These are phyloP conservation scores for Aspergillus sp. DNA, from an alignment of 2,329 filamentous ascomycete genomes.

Conservation along the genomic window DNA sequence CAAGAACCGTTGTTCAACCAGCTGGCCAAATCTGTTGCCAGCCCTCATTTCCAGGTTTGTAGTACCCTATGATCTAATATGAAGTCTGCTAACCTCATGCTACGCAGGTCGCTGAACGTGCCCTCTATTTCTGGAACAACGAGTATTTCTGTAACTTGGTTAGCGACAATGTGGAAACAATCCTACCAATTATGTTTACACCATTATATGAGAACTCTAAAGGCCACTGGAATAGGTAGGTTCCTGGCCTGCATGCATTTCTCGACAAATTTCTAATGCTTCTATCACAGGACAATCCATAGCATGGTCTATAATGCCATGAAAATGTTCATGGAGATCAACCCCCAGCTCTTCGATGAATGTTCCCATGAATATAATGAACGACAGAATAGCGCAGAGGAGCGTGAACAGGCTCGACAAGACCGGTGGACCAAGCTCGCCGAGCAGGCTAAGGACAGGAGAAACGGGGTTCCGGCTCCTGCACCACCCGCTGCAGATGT, in stretches of 20 bases:
- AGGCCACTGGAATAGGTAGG: conserved; percentile 96
- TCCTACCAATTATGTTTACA: conserved; percentile 98
- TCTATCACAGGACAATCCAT: conserved; percentile 76
- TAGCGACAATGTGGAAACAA: conserved; percentile 97
- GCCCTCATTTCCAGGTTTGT: conserved; percentile 85
- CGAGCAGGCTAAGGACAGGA: conserved; percentile 71
- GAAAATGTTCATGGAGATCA: conserved; percentile 99
- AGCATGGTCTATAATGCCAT: conserved; percentile 99
- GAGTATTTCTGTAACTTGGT: conserved; percentile 99
- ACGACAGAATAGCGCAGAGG: conserved; percentile 85
- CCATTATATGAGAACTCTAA: conserved; percentile 98
- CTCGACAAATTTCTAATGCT: conserved; percentile 25
- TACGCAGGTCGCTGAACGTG: conserved; percentile 77
- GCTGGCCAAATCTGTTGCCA: conserved; percentile 94
- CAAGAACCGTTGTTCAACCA: conserved; percentile 97
- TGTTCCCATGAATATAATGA: conserved; percentile 98
- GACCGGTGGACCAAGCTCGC: conserved; percentile 84
- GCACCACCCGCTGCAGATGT: conserved; percentile 38
- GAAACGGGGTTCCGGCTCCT: conserved; percentile 41
- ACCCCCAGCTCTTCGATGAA: conserved; percentile 95
- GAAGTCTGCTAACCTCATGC: neutral
- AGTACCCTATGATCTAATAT: neutral
- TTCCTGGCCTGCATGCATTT: conserved; percentile 1
- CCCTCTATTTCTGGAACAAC: conserved; percentile 99
- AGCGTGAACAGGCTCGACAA: conserved; percentile 74